Evolutionary conservation across 2,329 filamentous ascomycete genomes (phyloP), one percentile per base, ranked within the genome.

Genomic region (Leptodontidium sp.): DNA sequence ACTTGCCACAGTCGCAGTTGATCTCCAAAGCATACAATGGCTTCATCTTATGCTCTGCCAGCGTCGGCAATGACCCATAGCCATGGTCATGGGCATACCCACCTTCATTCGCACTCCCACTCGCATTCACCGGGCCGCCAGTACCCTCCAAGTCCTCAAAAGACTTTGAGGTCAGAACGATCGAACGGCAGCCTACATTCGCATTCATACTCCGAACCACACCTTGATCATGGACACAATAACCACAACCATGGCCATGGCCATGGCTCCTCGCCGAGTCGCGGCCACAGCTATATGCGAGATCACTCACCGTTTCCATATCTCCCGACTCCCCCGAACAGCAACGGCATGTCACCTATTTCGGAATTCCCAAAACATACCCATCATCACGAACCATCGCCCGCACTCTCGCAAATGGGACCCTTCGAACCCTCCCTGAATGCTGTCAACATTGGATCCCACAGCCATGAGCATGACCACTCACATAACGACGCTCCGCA

Each of bases 51-150:
- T 72, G 75, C 76, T 67, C 73, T 79, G 32, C 77, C 78, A 61
- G 76, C 74, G 49, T 77, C 77, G 40, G 73, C 77, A 50, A 75
- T 78, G 47, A 75, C 75, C 59, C 72, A 77, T 67, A 73, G 71
- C 55, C 77, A 78, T 67, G 72, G 72, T 50, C 77, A 78, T 63
- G 67, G 68, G 58, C 73, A 77, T 72, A 73, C 66, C 14, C 81
- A 81, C 68, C 77, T 73, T 14, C 80, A 80, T 70, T 76, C 75
- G 4, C 80, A 82, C 64, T 77, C 73, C 24, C 77, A 80, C 50
- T 75, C 79, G 59, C 77, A 80, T 49, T 75, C 79, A 58, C 80
- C 80, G 67, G 73, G 71, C 43, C 80, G 73, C 59, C 64, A 68
- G 40, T 73, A 74, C 59, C 55, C 74, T 58, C 62, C 70, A 21